These are phyloP conservation scores for Hibiscus mutabilis DNA, from an alignment of 345 rosid genomes.

Conservation along the genomic window DNA sequence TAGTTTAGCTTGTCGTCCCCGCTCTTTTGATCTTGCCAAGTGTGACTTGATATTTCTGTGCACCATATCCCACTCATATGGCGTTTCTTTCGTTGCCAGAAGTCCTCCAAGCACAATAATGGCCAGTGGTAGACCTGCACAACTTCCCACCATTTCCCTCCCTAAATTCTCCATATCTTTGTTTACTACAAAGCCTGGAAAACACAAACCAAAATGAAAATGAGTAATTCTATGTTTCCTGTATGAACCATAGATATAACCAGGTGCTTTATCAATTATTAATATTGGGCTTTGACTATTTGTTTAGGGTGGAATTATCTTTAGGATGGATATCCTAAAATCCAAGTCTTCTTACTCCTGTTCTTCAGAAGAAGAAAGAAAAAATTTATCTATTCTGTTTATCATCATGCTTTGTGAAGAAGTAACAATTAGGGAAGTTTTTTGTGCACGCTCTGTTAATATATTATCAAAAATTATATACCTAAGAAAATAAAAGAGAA, in stretches of 20 bases:
- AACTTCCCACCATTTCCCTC: conserved; percentile 25
- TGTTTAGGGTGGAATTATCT: not conserved
- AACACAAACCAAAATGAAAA: not conserved
- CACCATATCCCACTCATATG: conserved; percentile 17
- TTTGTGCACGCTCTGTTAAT: not conserved
- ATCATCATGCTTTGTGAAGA: not conserved
- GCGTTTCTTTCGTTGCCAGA: conserved; percentile 18
- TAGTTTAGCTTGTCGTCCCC: conserved; percentile 10
- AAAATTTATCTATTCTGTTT: not conserved
- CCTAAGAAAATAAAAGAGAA: not conserved
- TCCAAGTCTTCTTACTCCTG: not conserved
- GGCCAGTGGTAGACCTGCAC: conserved; percentile 33
- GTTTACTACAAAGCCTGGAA: conserved; percentile 7
- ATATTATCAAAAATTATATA: not conserved
- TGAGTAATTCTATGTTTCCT: not conserved
- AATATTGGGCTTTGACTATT: not conserved
- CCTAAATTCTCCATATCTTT: conserved; percentile 21
- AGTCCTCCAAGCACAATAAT: conserved; percentile 33
- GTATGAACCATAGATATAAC: not conserved
- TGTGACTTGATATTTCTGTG: conserved; percentile 14
- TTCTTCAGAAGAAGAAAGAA: not conserved
- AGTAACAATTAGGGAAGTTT: not conserved
- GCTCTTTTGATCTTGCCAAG: conserved; percentile 6
- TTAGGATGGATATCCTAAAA: not conserved
- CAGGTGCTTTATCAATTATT: not conserved